These are phyloP conservation scores for Candida tibetensis DNA, from an alignment of 805 yeast genomes.

Conservation along the genomic window DNA sequence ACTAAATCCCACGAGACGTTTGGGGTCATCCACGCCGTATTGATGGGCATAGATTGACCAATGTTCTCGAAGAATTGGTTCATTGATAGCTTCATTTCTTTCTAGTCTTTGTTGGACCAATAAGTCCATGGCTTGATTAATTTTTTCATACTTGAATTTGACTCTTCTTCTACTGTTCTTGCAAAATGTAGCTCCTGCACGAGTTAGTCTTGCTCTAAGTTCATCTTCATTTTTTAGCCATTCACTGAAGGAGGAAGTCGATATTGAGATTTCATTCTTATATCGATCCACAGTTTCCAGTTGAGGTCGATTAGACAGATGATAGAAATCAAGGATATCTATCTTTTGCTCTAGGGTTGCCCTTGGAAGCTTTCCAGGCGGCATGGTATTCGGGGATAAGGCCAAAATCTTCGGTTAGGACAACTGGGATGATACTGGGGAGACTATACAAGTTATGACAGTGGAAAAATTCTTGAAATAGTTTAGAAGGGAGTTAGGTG, in stretches of 20 bases:
- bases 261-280: conserved; percentile 48
- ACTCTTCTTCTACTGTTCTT: conserved; percentile 43
- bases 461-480: too few species aligned
- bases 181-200: conserved; percentile 25
- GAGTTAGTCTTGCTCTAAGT: conserved; percentile 43
- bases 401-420: too few species aligned
- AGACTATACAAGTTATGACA: too few species aligned
- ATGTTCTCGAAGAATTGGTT: conserved; percentile 52
- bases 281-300: conserved; percentile 56
- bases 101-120: conserved; percentile 46
- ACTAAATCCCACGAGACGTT: conserved; percentile 51
- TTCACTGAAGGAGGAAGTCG: conserved; percentile 59
- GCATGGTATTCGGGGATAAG: conserved; percentile 9
- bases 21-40: conserved; percentile 60
- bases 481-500: too few species aligned
- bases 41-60: conserved; percentile 56
- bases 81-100: conserved; percentile 48
- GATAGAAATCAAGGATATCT: conserved; percentile 51
- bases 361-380: conserved; percentile 35
- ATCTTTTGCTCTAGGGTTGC: conserved; percentile 61
- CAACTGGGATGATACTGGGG: too few species aligned
- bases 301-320: conserved; percentile 49
- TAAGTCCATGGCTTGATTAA: conserved; percentile 57
- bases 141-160: conserved; percentile 54
- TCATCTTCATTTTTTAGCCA: conserved; percentile 58